phyloP scores from a whole-genome alignment of 768 basidiomycete genomes.

The Scleroderma citrinum region DNA sequence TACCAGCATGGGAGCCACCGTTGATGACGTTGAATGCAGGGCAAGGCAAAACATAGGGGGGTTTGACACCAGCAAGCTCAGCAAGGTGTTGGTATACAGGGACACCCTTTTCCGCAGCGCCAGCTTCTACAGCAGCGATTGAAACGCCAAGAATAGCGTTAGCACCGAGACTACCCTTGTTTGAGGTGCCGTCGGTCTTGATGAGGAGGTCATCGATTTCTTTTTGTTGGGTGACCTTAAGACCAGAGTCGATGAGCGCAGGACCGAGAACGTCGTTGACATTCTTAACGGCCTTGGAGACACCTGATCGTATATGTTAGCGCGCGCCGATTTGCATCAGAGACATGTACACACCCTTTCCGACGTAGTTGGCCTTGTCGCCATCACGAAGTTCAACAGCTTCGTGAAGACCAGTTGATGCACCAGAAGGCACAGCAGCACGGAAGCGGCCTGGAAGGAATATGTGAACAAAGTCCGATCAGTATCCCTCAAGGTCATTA shows the following conservation, averaged over 20 bases:
- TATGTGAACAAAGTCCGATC: constrained; percentile 6
- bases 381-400: constrained; percentile 98
- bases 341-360: constrained; percentile 83
- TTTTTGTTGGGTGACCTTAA: constrained; percentile 86
- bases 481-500: neutral
- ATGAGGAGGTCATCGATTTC: constrained; percentile 97
- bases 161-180: constrained; percentile 99
- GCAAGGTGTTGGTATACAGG: constrained; percentile 97
- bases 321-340: neutral
- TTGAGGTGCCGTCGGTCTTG: constrained; percentile 94
- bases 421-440: constrained; percentile 94
- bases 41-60: constrained; percentile 86
- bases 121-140: constrained; percentile 92
- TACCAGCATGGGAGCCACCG: constrained; percentile 98
- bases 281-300: constrained; percentile 88
- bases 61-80: constrained; percentile 90
- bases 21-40: constrained; percentile 99
- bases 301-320: constrained; percentile 49
- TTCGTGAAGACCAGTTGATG: constrained; percentile 97
- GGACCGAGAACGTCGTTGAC: constrained; percentile 91
- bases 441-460: constrained; percentile 73
- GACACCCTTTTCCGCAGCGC: constrained; percentile 88
- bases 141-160: constrained; percentile 99
- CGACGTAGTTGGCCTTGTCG: constrained; percentile 88
- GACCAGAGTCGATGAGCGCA: constrained; percentile 74